A percentile compares a stretch with the other conserved stretches of the same genome.
phyloP scores from a whole-genome alignment of 2,329 filamentous ascomycete genomes.

The Fusarium chlamydosporum region DNA sequence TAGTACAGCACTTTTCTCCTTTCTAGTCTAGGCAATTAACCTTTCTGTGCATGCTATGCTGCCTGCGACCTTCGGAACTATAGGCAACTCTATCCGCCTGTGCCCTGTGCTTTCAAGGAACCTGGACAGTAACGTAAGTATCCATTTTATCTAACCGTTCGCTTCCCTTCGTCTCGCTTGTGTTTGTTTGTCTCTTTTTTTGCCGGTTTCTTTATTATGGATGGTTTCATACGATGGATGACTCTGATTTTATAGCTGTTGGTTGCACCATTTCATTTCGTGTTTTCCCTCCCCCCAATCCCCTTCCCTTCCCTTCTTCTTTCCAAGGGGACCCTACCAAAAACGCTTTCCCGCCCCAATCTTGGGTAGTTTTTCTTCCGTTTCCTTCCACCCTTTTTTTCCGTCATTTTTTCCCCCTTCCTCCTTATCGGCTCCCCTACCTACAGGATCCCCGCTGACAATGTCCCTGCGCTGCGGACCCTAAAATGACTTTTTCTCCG shows the following conservation, averaged over 20 bases:
- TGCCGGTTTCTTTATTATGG: background rate
- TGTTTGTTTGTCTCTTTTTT: background rate
- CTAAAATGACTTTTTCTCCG: background rate
- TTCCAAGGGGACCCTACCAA: background rate
- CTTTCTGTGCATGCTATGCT: too few relatives aligned
- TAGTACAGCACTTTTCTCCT: too few relatives aligned
- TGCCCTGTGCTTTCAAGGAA: too few relatives aligned
- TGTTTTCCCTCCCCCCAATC: background rate
- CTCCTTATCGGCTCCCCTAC: background rate
- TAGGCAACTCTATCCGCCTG: too few relatives aligned
- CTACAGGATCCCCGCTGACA: conserved; percentile 1
- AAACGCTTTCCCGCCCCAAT: background rate
- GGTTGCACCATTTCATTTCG: background rate
- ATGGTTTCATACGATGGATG: background rate
- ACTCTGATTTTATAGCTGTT: background rate
- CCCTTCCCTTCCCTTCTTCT: too few relatives aligned
- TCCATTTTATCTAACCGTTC: too few relatives aligned
- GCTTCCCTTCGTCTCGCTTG: background rate
- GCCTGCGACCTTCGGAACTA: too few relatives aligned
- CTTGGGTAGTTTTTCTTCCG: background rate
- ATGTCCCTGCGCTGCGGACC: too few relatives aligned
- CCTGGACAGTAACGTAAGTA: too few relatives aligned
- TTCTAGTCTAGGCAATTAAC: too few relatives aligned
- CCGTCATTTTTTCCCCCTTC: background rate
- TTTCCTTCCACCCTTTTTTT: background rate